Evolutionary conservation across 192 early-diverging fungal species (phyloP).

Genomic region (Diversispora eburnea): DNA sequence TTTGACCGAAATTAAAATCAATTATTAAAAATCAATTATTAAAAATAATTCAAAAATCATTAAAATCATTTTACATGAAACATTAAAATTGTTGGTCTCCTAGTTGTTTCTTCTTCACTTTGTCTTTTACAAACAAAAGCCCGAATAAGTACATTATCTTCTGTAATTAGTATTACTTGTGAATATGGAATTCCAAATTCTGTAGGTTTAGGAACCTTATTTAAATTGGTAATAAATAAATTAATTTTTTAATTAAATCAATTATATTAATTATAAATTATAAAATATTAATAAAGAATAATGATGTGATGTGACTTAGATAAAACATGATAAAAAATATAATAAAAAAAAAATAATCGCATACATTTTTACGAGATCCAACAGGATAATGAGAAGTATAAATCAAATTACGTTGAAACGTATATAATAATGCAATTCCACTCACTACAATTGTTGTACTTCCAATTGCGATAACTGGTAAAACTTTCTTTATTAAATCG

Average conservation of each 20-base stretch:
- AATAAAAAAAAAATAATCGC: not conserved
- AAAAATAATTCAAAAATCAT: not conserved
- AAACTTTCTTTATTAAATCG: too few relatives aligned
- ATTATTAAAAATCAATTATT: not conserved
- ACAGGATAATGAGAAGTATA: slow-evolving; percentile 64
- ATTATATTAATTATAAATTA: not conserved
- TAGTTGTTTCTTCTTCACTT: slow-evolving; percentile 44
- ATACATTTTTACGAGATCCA: slow-evolving; percentile 44
- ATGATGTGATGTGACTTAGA: too few relatives aligned
- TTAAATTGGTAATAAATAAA: not conserved
- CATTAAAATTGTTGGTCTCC: slow-evolving; percentile 77
- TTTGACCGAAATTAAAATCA: not conserved
- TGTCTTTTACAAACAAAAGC: slow-evolving; percentile 71
- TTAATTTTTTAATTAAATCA: not conserved
- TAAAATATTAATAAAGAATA: too few relatives aligned
- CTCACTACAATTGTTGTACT: not conserved
- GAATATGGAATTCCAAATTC: slow-evolving; percentile 57
- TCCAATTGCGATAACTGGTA: not conserved
- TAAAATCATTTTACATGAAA: slow-evolving; percentile 60
- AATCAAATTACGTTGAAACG: slow-evolving; percentile 74
- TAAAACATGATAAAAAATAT: slow-evolving; percentile 28
- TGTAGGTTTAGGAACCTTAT: slow-evolving; percentile 57
- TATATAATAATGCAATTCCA: slow-evolving; percentile 46
- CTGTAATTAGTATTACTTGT: slow-evolving; percentile 67
- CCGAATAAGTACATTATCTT: slow-evolving; percentile 75